phyloP scores from a whole-genome alignment of 306 rosid genomes.

The Quillaja saponaria region DNA sequence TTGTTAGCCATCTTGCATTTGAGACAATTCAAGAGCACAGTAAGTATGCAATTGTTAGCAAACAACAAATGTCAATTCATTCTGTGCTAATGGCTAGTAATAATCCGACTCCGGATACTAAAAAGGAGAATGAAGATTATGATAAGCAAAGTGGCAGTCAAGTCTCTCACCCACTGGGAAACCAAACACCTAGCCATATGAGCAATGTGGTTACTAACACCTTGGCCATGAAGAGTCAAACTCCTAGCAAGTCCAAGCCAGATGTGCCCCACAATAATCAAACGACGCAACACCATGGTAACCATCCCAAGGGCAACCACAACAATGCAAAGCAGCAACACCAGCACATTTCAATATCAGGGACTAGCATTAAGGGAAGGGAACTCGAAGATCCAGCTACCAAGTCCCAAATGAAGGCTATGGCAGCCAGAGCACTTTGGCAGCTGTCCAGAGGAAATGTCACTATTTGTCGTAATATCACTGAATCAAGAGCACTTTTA shows the following conservation, averaged over 20 bases:
- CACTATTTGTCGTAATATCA: slow-evolving; percentile 54
- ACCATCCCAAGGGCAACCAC: background rate
- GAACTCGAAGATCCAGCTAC: slow-evolving; percentile 62
- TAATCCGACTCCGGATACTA: background rate
- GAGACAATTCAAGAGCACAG: slow-evolving; percentile 84
- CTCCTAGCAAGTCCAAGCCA: background rate
- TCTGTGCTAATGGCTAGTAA: slow-evolving; percentile 52
- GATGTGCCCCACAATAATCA: background rate
- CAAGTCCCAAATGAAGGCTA: slow-evolving; percentile 67
- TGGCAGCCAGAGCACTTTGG: slow-evolving; percentile 77
- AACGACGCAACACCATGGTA: background rate
- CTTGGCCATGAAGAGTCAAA: slow-evolving; percentile 15
- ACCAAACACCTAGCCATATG: slow-evolving; percentile 20
- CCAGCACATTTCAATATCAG: slow-evolving; percentile 24
- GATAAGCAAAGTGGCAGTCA: background rate
- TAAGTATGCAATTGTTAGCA: slow-evolving; percentile 48
- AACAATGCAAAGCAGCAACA: slow-evolving; percentile 9
- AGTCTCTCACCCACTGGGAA: slow-evolving; percentile 35
- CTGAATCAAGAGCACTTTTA: slow-evolving; percentile 72
- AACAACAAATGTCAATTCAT: slow-evolving; percentile 55
- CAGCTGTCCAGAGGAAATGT: slow-evolving; percentile 55
- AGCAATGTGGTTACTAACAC: slow-evolving; percentile 27
- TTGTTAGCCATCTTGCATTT: slow-evolving; percentile 74
- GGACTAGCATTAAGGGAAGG: slow-evolving; percentile 67
- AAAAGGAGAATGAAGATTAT: slow-evolving; percentile 11